These are phyloP conservation scores for Sedum album DNA, from an alignment of 164 flowering plant genomes.

Conservation along the genomic window DNA sequence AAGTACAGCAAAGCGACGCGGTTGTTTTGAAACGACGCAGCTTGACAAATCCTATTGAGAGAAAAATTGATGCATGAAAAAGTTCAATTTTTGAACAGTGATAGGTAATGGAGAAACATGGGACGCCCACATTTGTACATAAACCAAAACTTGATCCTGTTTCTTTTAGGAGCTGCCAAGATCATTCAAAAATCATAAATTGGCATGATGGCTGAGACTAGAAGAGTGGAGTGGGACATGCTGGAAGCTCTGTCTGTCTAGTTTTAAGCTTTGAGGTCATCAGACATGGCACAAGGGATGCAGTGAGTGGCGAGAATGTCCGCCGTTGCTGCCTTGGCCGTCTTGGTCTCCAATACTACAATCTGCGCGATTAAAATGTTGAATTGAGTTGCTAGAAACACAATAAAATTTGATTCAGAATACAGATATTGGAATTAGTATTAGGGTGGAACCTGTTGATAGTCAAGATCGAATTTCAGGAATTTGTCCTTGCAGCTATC, in stretches of 20 bases:
- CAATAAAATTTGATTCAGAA: not conserved
- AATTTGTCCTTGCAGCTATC: conserved; percentile 63
- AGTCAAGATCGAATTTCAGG: conserved; percentile 75
- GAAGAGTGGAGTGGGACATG: not conserved
- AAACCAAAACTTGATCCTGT: no score
- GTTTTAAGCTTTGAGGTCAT: conserved; percentile 65
- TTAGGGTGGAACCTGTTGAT: conserved; percentile 16
- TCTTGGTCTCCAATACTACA: conserved; percentile 65
- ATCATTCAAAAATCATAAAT: no score
- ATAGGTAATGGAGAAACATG: no score
- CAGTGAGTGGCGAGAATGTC: conserved; percentile 83
- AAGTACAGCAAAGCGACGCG: no score
- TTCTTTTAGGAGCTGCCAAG: not conserved
- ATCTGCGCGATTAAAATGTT: conserved; percentile 31
- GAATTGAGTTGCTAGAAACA: not conserved
- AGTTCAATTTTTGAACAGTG: no score
- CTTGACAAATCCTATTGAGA: no score
- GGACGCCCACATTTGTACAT: no score
- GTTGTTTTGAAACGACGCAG: no score
- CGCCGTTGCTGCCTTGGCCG: conserved; percentile 79
- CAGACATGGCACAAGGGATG: conserved; percentile 92
- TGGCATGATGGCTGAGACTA: not conserved
- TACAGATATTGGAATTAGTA: not conserved
- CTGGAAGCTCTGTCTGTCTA: not conserved
- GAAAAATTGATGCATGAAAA: no score